phyloP scores from a whole-genome alignment of 139 green algal species.

The Chlorella vulgaris region DNA sequence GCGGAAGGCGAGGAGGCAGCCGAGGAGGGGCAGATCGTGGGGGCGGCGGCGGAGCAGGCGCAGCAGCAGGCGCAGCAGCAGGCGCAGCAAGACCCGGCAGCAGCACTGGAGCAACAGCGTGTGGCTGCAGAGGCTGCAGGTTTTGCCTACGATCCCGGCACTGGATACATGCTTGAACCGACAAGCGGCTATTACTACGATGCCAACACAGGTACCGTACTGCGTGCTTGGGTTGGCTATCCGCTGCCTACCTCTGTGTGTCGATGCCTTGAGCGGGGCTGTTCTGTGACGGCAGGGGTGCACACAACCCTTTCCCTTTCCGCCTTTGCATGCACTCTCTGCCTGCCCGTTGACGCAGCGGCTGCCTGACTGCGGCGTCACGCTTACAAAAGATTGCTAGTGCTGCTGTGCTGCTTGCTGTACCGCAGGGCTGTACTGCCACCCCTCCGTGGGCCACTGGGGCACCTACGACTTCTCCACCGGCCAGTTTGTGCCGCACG shows the following conservation, averaged over 20 bases:
- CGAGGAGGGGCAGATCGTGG: neutral
- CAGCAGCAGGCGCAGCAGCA: slow-evolving; percentile 8
- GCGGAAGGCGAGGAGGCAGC: neutral
- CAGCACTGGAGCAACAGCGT: slow-evolving; percentile 4
- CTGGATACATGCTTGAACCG: slow-evolving; percentile 69
- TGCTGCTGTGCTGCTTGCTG: neutral
- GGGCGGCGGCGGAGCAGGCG: neutral
- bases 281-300: no score
- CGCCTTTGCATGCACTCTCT: no score
- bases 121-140: slow-evolving; percentile 27
- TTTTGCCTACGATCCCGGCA: slow-evolving; percentile 57
- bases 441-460: slow-evolving; percentile 59
- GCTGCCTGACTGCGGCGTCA: no score
- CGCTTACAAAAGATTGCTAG: no score
- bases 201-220: slow-evolving; percentile 60
- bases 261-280: neutral
- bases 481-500: slow-evolving; percentile 52
- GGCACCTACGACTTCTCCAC: slow-evolving; percentile 55
- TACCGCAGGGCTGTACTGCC: slow-evolving; percentile 48
- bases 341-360: no score
- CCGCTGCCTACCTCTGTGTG: neutral
- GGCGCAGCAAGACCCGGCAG: neutral
- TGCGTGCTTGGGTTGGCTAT: slow-evolving; percentile 38
- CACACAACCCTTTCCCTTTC: no score
- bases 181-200: slow-evolving; percentile 72